These are phyloP conservation scores for Russula sp. DNA, from an alignment of 768 basidiomycete species.

Conservation along the genomic window DNA sequence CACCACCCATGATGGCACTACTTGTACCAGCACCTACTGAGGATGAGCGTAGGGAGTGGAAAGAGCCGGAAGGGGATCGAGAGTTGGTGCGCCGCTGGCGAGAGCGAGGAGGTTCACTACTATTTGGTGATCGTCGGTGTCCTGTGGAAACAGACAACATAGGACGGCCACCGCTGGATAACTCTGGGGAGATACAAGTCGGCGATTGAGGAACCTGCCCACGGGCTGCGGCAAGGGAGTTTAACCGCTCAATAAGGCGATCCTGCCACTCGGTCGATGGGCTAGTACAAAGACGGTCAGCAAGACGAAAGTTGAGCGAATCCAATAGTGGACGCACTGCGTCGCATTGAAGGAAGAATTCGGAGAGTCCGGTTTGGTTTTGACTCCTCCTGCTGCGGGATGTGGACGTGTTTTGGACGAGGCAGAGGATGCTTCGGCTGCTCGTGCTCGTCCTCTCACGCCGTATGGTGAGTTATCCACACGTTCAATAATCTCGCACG, in stretches of 20 bases:
- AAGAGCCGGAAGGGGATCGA: constrained; percentile 24
- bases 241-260: constrained; percentile 44
- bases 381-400: constrained; percentile 27
- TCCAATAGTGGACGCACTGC: constrained; percentile 48
- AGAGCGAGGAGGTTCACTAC: constrained; percentile 23
- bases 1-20: constrained; percentile 12
- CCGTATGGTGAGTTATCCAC: constrained; percentile 84
- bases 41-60: constrained; percentile 21
- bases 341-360: constrained; percentile 43
- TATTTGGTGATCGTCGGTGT: constrained; percentile 7
- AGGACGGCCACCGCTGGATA: constrained; percentile 14
- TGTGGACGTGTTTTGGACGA: constrained; percentile 32
- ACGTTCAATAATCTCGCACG: constrained; percentile 74
- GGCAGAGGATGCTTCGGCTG: constrained; percentile 35
- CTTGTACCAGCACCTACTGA: constrained; percentile 17
- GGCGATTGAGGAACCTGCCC: constrained; percentile 32
- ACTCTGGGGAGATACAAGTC: constrained; percentile 26
- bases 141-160: constrained; percentile 22
- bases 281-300: constrained; percentile 38
- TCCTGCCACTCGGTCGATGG: constrained; percentile 87
- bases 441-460: constrained; percentile 59
- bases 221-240: constrained; percentile 33
- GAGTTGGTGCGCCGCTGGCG: constrained; percentile 20
- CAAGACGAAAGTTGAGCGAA: constrained; percentile 3
- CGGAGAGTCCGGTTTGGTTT: constrained; percentile 26